Evolutionary conservation across 441 rosid genomes (phyloP).

Genomic region (Metrosideros polymorpha): DNA sequence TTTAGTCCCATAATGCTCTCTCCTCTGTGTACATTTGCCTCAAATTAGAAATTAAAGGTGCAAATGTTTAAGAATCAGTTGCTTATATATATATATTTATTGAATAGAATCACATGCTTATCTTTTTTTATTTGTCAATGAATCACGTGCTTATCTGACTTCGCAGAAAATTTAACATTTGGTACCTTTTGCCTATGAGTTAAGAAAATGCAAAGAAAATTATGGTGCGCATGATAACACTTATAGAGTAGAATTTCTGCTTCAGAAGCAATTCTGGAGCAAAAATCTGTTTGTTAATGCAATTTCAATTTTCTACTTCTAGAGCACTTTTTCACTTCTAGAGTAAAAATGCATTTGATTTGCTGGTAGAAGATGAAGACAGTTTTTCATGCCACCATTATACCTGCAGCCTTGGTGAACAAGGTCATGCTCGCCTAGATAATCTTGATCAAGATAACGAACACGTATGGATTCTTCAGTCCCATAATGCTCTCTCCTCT

Average conservation of each 20-base stretch:
- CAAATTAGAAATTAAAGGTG: background rate
- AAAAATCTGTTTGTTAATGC: too few relatives aligned
- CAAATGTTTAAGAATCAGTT: background rate
- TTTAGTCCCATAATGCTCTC: slow-evolving; percentile 7
- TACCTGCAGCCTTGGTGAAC: slow-evolving; percentile 16
- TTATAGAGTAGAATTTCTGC: too few relatives aligned
- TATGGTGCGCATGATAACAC: too few relatives aligned
- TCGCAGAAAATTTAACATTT: background rate
- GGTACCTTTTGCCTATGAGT: background rate
- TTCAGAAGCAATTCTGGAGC: too few relatives aligned
- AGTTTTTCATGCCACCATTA: slow-evolving; percentile 15
- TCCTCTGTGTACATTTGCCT: background rate
- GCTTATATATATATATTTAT: too few relatives aligned
- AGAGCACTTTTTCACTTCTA: too few relatives aligned
- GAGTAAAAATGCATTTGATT: too few relatives aligned
- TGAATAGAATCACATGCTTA: too few relatives aligned
- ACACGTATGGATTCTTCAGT: slow-evolving; percentile 12
- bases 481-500: slow-evolving; percentile 3
- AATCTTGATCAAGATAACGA: slow-evolving; percentile 2
- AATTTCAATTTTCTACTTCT: too few relatives aligned
- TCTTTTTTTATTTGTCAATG: too few relatives aligned
- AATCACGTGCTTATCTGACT: background rate
- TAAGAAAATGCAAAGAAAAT: background rate
- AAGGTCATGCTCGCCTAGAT: slow-evolving; percentile 17
- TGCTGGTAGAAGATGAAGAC: slow-evolving; percentile 20